Conservation (phyloP, 768 basidiomycete genomes). For the Phaffia australis region DNA sequence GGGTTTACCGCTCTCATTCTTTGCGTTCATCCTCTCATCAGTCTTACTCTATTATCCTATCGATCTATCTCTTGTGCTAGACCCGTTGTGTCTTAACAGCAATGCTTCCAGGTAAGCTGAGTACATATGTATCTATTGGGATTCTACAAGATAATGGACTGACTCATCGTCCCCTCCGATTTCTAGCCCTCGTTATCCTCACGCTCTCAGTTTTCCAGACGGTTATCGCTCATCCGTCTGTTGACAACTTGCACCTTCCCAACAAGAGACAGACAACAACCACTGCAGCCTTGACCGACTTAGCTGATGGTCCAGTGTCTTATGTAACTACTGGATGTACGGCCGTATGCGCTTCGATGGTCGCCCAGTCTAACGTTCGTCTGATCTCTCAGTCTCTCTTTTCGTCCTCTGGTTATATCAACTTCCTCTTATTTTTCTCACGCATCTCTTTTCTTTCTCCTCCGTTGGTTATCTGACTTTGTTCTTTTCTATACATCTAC, state of each 20-base stretch:
- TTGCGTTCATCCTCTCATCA: too few species aligned
- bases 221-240: neutral
- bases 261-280: conserved; percentile 11
- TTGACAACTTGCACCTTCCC: neutral
- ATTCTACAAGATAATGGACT: too few species aligned
- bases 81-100: too few species aligned
- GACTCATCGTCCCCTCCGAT: too few species aligned
- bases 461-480: neutral
- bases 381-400: neutral
- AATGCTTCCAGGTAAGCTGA: too few species aligned
- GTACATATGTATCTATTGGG: too few species aligned
- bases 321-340: conserved; percentile 4
- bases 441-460: neutral
- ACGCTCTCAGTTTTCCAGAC: neutral
- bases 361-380: conserved; percentile 6
- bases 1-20: too few species aligned
- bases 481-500: neutral
- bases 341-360: conserved; percentile 13
- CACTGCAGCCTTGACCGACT: conserved; percentile 8
- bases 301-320: conserved; percentile 7
- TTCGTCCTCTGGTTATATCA: too few species aligned
- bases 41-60: too few species aligned
- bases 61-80: too few species aligned
- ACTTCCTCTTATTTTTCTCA: neutral
- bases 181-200: conserved; percentile 2